phyloP scores from a whole-genome alignment of 768 basidiomycete genomes.

The Fomitopsis serialis region DNA sequence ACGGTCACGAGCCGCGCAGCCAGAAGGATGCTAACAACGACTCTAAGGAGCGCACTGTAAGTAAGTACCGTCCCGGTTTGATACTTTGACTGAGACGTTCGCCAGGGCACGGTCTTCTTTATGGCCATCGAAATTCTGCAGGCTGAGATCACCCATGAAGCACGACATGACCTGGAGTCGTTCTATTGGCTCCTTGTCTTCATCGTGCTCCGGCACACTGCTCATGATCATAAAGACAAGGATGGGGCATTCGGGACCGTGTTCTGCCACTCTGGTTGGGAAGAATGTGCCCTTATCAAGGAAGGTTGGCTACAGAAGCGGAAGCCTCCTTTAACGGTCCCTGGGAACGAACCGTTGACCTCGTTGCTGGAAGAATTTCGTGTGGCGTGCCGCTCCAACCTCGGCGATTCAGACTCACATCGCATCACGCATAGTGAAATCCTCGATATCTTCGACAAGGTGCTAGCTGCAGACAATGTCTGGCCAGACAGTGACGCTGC shows the following conservation, averaged over 20 bases:
- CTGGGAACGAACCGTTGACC: neutral
- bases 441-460: no score
- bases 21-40: neutral
- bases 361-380: neutral
- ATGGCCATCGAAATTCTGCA: constrained; percentile 4
- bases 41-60: neutral
- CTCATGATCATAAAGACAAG: constrained; percentile 54
- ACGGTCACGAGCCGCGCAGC: neutral
- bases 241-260: constrained; percentile 60
- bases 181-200: constrained; percentile 11
- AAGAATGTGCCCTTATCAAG: neutral
- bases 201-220: constrained; percentile 6
- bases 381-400: neutral
- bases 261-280: constrained; percentile 27
- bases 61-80: neutral
- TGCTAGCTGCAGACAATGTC: no score
- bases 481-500: no score
- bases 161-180: constrained; percentile 7
- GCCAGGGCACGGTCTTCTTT: constrained; percentile 6
- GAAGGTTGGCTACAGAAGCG: constrained; percentile 1
- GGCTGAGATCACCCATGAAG: neutral
- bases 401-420: neutral
- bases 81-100: no score
- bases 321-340: neutral
- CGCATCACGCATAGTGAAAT: neutral